phyloP scores from a whole-genome alignment of 2,329 filamentous ascomycete genomes.

The Coniochaeta ligniaria region DNA sequence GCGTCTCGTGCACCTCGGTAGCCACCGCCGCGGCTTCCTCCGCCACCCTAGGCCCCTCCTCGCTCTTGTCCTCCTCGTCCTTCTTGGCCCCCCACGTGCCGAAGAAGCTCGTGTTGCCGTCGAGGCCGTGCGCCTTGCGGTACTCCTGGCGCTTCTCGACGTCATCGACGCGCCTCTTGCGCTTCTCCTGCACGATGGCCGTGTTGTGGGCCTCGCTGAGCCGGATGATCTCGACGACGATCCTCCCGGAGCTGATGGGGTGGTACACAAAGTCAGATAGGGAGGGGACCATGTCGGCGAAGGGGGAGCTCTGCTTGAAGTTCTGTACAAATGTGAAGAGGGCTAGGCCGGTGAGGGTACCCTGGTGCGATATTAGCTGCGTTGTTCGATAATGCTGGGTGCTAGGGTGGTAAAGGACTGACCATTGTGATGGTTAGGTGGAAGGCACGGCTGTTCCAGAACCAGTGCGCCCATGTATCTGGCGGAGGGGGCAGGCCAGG shows the following conservation, averaged over 20 bases:
- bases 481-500: constrained; percentile 83
- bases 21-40: constrained; percentile 24
- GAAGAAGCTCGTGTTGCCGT: constrained; percentile 47
- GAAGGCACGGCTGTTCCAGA: constrained; percentile 68
- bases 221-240: constrained; percentile 64
- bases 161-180: constrained; percentile 72
- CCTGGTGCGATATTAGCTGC: constrained; percentile 25
- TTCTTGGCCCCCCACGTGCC: constrained; percentile 16
- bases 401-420: constrained; percentile 20
- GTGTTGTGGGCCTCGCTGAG: constrained; percentile 70
- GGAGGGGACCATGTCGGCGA: constrained; percentile 68
- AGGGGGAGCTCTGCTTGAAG: constrained; percentile 74
- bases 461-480: constrained; percentile 77
- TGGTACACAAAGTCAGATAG: constrained; percentile 61
- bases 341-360: constrained; percentile 63
- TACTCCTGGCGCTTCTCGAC: constrained; percentile 81
- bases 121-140: constrained; percentile 77
- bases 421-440: constrained; percentile 84
- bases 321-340: constrained; percentile 68
- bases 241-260: constrained; percentile 59
- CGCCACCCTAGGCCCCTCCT: constrained; percentile 25
- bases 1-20: constrained; percentile 6
- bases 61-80: constrained; percentile 33
- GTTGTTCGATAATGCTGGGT: not conserved
- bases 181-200: constrained; percentile 60